Conservation (phyloP, 805 yeast genomes). For the Scheffersomyces amazonensis region DNA sequence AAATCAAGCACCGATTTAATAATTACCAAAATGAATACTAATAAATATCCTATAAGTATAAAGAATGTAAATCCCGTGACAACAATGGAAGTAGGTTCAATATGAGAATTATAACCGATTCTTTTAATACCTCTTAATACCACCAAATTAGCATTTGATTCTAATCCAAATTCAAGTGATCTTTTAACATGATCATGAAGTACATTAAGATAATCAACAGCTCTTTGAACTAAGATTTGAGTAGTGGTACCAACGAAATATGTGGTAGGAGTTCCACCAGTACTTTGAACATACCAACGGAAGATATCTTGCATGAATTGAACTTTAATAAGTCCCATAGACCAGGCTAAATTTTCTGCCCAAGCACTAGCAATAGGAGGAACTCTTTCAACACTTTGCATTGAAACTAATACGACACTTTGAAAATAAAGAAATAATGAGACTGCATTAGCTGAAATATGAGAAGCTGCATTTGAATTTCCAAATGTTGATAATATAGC, state of each 20-base stretch:
- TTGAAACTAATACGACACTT: constrained; percentile 75
- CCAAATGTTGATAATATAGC: constrained; percentile 83
- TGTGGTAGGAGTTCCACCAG: constrained; percentile 83
- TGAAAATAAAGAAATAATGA: constrained; percentile 86
- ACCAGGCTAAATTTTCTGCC: constrained; percentile 92
- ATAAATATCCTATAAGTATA: constrained; percentile 68
- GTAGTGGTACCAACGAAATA: constrained; percentile 59
- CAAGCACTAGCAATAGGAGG: constrained; percentile 94
- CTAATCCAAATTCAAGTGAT: constrained; percentile 32
- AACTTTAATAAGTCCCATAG: constrained; percentile 83
- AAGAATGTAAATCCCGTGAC: constrained; percentile 87
- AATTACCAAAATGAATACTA: constrained; percentile 58
- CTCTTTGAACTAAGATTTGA: constrained; percentile 75
- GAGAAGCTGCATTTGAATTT: constrained; percentile 85
- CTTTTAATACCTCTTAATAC: constrained; percentile 87
- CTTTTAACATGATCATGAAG: constrained; percentile 26
- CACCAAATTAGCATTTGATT: constrained; percentile 56
- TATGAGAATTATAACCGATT: constrained; percentile 69
- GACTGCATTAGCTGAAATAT: constrained; percentile 81
- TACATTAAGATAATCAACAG: constrained; percentile 30
- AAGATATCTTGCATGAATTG: constrained; percentile 81
- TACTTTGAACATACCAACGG: constrained; percentile 81
- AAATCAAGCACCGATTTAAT: constrained; percentile 52
- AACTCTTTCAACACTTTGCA: constrained; percentile 80
- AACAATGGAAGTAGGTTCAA: constrained; percentile 82